These are phyloP conservation scores for Macrolepiota fuliginosa DNA, from an alignment of 768 basidiomycete species.

Conservation along the genomic window DNA sequence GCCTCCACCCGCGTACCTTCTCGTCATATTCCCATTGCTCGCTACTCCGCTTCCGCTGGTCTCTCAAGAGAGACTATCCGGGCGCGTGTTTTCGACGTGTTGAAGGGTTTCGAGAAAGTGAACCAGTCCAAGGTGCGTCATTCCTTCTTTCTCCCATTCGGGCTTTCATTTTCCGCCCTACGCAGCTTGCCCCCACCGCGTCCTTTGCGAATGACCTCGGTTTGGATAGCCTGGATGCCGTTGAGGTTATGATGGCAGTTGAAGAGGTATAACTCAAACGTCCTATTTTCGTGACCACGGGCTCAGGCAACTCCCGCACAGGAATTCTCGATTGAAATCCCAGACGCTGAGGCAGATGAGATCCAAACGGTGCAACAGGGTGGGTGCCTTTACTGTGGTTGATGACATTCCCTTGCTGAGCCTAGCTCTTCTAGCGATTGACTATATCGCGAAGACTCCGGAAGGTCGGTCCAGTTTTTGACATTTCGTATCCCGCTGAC, in stretches of 20 bases:
- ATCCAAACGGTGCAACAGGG: constrained; percentile 92
- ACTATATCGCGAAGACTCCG: constrained; percentile 92
- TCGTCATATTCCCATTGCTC: constrained; percentile 41
- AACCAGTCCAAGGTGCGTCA: constrained; percentile 61
- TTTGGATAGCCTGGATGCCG: constrained; percentile 93
- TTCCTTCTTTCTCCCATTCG: neutral
- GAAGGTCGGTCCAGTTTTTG: constrained; percentile 53
- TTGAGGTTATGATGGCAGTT: constrained; percentile 98
- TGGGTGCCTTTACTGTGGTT: constrained; percentile 31
- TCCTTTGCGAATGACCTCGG: constrained; percentile 83
- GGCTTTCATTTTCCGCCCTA: neutral
- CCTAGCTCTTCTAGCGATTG: constrained; percentile 62
- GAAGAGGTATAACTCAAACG: constrained; percentile 64
- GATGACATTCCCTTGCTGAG: constrained; percentile 17
- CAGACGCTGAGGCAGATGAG: constrained; percentile 93
- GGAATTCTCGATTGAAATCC: constrained; percentile 98
- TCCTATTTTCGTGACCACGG: neutral
- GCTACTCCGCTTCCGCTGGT: constrained; percentile 65
- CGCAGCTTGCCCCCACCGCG: constrained; percentile 62
- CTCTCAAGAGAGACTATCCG: constrained; percentile 70
- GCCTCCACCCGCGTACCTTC: constrained; percentile 30
- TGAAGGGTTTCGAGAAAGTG: constrained; percentile 90
- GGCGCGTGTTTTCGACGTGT: constrained; percentile 73
- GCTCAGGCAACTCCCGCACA: constrained; percentile 28
- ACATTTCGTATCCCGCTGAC: constrained; percentile 17